Conservation (phyloP, 2,329 filamentous ascomycete species). For the Trichoderma atroviride region DNA sequence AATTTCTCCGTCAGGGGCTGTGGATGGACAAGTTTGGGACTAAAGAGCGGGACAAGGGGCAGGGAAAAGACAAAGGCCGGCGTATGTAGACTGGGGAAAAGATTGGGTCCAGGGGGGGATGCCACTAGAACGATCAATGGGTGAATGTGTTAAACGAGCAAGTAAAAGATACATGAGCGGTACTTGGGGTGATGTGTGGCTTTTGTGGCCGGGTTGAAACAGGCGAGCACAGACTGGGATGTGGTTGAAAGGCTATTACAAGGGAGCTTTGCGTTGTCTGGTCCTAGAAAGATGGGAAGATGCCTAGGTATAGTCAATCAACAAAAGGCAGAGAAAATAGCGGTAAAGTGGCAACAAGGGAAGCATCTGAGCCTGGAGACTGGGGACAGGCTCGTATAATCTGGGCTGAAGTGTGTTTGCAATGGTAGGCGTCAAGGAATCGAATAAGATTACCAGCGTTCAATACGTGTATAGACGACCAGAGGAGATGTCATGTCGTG, state of each 20-base stretch:
- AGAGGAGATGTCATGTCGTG: neutral
- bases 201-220: neutral
- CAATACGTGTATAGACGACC: neutral
- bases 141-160: neutral
- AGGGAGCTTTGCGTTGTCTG: neutral
- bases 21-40: neutral
- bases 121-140: neutral
- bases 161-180: neutral
- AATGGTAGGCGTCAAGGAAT: too few relatives aligned
- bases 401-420: too few relatives aligned
- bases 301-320: too few relatives aligned
- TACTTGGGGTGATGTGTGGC: neutral
- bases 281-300: neutral
- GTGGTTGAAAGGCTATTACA: neutral
- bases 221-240: neutral
- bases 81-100: neutral
- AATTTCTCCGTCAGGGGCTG: neutral
- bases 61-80: neutral
- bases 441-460: neutral
- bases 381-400: neutral
- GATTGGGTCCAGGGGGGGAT: neutral
- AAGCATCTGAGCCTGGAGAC: neutral
- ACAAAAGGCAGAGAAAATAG: neutral
- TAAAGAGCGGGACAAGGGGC: neutral
- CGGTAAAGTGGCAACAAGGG: neutral